Evolutionary conservation across 2,329 filamentous ascomycete genomes (phyloP), one percentile per base, ranked within the genome.

Genomic region (Aspergillus chevalieri): DNA sequence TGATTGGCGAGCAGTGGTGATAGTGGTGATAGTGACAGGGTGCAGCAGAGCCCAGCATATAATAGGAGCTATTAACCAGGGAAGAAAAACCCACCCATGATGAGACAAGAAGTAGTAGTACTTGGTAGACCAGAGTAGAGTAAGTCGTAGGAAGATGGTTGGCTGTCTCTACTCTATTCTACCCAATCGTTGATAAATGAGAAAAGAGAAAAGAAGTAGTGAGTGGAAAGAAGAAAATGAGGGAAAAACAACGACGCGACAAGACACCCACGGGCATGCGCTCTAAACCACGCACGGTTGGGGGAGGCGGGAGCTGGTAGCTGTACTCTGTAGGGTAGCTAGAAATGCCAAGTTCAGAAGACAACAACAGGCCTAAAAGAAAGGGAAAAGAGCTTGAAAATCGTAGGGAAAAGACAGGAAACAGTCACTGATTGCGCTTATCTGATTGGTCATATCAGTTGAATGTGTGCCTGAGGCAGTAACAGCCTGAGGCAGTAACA

Each of bases 41-140:
- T 49, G 15, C 43, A 49, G 46, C 42, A 38, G 42, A 47, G 47
- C 26, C 33, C 17, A 38, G 42, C 47, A 49, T 26, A 38, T 51
- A 45, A 52, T 49, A 46, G 33, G 43, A 42, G 47, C 24, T 34
- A 46, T 47, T 30, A 47, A 30, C 26, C 26, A 41, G 49, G 39
- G 44, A 48, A 38, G 39, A 22, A 15, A 41, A 51, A 57, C 55
- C 44, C 54, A 59, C 57, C 57, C 57, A 59, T 59, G 47, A 50
- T 52, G 34, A 22, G 24, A 15, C n/a, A n/a, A 15, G 34, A n/a
- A 38, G n/a, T 34, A 34, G 34, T 33, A 1, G 17, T 17, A 17
- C 17, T 17, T 17, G 17, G 17, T 30, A 30, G 26, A 30, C 26
- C 10, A 30, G 26, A 30, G 26, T 30, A 30, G 26, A 28, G 26